phyloP scores from a whole-genome alignment of 2,329 filamentous ascomycete species.

The Sclerotinia glacialis region DNA sequence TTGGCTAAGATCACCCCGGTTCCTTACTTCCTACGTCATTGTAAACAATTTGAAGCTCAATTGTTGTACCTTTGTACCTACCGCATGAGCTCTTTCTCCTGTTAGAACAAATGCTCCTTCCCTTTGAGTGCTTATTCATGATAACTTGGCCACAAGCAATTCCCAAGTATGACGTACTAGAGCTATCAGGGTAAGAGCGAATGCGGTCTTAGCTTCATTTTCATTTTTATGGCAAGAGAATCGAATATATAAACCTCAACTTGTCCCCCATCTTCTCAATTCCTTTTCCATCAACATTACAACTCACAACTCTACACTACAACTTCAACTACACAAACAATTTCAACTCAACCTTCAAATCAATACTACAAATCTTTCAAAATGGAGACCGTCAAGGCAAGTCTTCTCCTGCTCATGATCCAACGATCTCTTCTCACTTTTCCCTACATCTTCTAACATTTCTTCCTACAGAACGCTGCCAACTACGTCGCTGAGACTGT shows the following conservation, averaged over 20 bases:
- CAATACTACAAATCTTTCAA: slow-evolving; percentile 29
- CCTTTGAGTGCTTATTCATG: neutral
- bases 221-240: neutral
- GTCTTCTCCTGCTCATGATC: slow-evolving; percentile 1
- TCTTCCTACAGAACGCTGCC: slow-evolving; percentile 45
- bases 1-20: neutral
- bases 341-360: slow-evolving; percentile 25
- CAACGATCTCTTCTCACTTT: neutral
- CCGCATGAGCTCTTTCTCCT: neutral
- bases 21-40: neutral
- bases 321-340: slow-evolving; percentile 25
- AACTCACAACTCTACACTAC: slow-evolving; percentile 26
- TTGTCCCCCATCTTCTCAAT: neutral
- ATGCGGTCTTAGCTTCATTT: slow-evolving; percentile 3
- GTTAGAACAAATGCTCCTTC: neutral
- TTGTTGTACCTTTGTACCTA: neutral
- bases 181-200: neutral
- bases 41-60: neutral
- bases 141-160: neutral
- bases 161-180: slow-evolving; percentile 9
- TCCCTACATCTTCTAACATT: neutral
- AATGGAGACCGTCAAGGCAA: slow-evolving; percentile 42
- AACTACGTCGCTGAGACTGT: slow-evolving; percentile 57
- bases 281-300: slow-evolving; percentile 23
- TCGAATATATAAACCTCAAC: slow-evolving; percentile 21